phyloP scores from a whole-genome alignment of 148 eudicot genomes.

The Chenopodium suecicum region DNA sequence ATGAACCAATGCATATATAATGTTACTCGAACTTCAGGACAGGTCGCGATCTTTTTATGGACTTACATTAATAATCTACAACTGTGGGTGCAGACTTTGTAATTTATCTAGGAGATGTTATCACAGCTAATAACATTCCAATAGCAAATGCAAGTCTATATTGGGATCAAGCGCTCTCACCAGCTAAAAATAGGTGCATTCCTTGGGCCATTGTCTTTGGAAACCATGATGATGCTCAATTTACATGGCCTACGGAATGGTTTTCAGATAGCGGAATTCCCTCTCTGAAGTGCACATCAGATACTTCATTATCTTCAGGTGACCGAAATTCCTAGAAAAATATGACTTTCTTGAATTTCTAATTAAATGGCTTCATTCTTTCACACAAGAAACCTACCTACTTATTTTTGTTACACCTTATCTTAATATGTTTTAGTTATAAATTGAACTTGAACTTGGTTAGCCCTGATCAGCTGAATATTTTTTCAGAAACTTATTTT shows the following conservation, averaged over 20 bases:
- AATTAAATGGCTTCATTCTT: too few relatives aligned
- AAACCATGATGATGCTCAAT: conserved; percentile 88
- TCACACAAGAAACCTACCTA: neutral
- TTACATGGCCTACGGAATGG: conserved; percentile 92
- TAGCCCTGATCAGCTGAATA: neutral
- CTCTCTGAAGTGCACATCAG: conserved; percentile 46
- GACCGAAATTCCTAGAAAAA: neutral
- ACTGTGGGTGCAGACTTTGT: conserved; percentile 61
- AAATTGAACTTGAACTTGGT: neutral
- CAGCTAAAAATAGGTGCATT: conserved; percentile 64
- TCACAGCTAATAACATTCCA: conserved; percentile 78
- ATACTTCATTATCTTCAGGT: conserved; percentile 40
- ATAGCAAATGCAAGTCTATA: conserved; percentile 71
- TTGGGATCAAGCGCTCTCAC: conserved; percentile 80
- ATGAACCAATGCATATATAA: neutral
- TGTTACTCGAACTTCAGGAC: neutral
- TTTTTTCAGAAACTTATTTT: neutral
- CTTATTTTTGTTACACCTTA: neutral
- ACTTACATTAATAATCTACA: neutral
- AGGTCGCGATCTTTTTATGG: neutral
- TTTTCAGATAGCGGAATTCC: conserved; percentile 75
- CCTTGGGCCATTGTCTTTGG: conserved; percentile 86
- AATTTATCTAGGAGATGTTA: conserved; percentile 82
- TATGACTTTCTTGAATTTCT: too few relatives aligned
- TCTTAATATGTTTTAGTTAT: too few relatives aligned